These are phyloP conservation scores for Aureobasidium zeae DNA, from an alignment of 2,329 filamentous ascomycete genomes.

Conservation along the genomic window DNA sequence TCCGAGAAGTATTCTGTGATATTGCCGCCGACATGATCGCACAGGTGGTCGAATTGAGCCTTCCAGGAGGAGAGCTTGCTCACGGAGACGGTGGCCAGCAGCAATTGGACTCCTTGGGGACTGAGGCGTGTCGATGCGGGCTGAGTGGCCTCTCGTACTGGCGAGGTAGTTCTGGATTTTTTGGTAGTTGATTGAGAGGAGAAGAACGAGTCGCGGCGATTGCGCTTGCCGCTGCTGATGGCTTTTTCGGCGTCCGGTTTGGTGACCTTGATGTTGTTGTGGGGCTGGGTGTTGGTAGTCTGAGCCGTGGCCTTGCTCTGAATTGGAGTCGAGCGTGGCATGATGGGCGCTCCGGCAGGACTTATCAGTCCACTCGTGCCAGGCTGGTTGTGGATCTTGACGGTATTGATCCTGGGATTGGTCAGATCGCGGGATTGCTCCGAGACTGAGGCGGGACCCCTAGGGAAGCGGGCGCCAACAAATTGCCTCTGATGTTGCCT, in stretches of 20 bases:
- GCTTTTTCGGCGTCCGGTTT: not conserved
- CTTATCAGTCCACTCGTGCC: no score
- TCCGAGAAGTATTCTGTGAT: not conserved
- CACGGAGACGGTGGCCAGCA: not conserved
- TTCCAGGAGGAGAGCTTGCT: not conserved
- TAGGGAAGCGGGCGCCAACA: no score
- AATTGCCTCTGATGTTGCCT: not conserved
- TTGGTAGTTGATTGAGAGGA: no score
- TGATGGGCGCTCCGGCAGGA: not conserved
- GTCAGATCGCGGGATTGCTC: no score
- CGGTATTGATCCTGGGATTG: no score
- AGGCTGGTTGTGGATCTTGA: not conserved
- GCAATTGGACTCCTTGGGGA: not conserved
- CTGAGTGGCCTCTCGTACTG: no score
- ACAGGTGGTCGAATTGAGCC: not conserved
- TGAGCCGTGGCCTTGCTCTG: not conserved
- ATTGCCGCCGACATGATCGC: not conserved
- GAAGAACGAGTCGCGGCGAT: not conserved
- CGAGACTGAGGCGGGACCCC: no score
- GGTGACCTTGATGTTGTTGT: not conserved
- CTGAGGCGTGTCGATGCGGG: not conserved
- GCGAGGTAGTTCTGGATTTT: no score
- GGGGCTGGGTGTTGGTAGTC: no score
- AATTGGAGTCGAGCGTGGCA: not conserved
- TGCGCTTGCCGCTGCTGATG: not conserved